Base-by-base conservation (phyloP, 2,329 filamentous ascomycete species). In the Exophiala sp. region DNA sequence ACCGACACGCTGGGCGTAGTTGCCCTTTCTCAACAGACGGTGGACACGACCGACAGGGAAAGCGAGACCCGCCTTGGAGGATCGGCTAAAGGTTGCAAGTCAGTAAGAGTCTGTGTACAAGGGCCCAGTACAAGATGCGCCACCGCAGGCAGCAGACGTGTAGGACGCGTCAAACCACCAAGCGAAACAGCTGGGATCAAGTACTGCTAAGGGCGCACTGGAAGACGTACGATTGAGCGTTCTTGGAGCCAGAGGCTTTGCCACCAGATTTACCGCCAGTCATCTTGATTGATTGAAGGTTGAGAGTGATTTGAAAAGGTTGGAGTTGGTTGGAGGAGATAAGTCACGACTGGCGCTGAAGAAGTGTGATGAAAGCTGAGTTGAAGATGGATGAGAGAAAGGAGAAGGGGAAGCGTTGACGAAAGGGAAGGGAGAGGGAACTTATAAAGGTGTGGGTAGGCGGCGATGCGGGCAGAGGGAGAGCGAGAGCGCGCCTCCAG, bases 241-340 rank as follows among this genome's bases (percentile, higher is more conserved):
- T 95, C 88, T 98, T 98, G 79, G 86, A 85, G 79, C 90, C 89
- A 78, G 86, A 91, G 80, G 91, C 90, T 86, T 97, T 97, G 84
- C 93, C 93, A 76, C 93, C 93, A 78, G 91, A 96, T 79, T 98
- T 98, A 76, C 93, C 91, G 82, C 91, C 91, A 88, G 93, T 95
- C 93, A 98, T 98, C 86, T 88, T 96, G 85, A 81, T 70, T 61
- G 71, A 67, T 41, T 22, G 84, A 80, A 69, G 61, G 70, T 66
- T 32, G 34, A 41, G 30, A 27, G 46, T 37, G 67, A 71, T 66
- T 63, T 55, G 62, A 67, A 62, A 63, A 63, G 63, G 58, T 59
- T 66, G 63, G 64, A 63, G 64, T 59, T 58, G 58, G 63, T 60
- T 63, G 61, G 59, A 63, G 58, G 57, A 42, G 55, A 50, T 52